Percentiles rank a stretch among this genome's conserved stretches.
These are phyloP conservation scores for Coemansia sp. DNA, from an alignment of 192 early-diverging fungal genomes.

Conservation along the genomic window DNA sequence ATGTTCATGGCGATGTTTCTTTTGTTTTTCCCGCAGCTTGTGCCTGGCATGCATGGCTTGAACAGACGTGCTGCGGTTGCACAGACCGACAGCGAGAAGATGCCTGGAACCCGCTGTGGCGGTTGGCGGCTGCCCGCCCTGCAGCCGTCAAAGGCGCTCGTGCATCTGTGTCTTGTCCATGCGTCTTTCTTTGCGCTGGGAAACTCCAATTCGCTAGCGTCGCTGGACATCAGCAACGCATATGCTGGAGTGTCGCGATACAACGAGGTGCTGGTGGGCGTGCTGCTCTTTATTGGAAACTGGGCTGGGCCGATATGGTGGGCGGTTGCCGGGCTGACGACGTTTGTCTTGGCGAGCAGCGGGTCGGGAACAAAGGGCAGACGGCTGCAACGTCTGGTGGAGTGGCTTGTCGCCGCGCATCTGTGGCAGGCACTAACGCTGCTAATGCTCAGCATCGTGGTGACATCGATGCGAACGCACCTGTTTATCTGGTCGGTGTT, in stretches of 20 bases:
- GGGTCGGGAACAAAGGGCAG: not conserved
- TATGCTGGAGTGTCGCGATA: slow-evolving; percentile 73
- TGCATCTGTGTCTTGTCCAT: slow-evolving; percentile 51
- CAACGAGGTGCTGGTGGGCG: slow-evolving; percentile 59
- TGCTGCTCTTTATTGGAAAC: slow-evolving; percentile 68
- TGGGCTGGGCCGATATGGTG: slow-evolving; percentile 73
- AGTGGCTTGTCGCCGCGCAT: slow-evolving; percentile 19
- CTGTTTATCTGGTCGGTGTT: slow-evolving; percentile 85
- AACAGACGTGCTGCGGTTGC: not conserved
- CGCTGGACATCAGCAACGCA: slow-evolving; percentile 74
- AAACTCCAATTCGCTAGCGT: slow-evolving; percentile 76
- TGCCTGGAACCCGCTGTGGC: not conserved
- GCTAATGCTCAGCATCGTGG: slow-evolving; percentile 61
- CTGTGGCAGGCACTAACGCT: slow-evolving; percentile 56
- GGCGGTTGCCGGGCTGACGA: slow-evolving; percentile 53
- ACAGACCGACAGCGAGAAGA: not conserved
- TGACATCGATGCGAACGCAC: slow-evolving; percentile 65
- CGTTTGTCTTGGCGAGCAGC: slow-evolving; percentile 3
- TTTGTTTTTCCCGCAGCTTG: slow-evolving; percentile 37
- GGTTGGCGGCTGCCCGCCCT: slow-evolving; percentile 6
- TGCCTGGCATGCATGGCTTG: slow-evolving; percentile 4
- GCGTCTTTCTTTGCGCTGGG: slow-evolving; percentile 69
- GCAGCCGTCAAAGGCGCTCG: slow-evolving; percentile 36
- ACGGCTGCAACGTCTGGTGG: slow-evolving; percentile 3
- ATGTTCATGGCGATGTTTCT: slow-evolving; percentile 59